Base-by-base conservation (phyloP, 495 filamentous ascomycete genomes). In the Apiosordaria backusii region DNA sequence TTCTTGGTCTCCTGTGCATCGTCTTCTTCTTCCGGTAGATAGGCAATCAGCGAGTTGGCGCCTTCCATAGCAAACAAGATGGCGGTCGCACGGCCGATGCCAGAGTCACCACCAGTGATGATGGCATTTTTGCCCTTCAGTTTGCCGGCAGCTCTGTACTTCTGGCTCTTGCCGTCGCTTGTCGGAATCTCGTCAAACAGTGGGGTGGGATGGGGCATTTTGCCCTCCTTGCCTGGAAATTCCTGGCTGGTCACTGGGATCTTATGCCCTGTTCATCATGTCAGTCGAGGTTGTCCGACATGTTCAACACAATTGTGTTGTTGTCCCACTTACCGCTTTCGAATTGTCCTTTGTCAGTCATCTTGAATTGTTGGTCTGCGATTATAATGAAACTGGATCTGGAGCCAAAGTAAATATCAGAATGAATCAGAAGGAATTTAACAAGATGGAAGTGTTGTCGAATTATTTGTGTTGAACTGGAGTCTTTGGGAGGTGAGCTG, bases 11-110 rank as follows among this genome's bases (percentile, higher is more conserved):
- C 86, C 67, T 88, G 80, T 0, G 91, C 92, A 68, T 94, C 92
- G 50, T 85, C 81, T 71, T 93, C 88, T 72, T 96, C 91, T 25
- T 90, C 85, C 0, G 89, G 88, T 0, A 92, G 80, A 71, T 94
- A 92, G 18, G 84, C 85, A 65, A 96, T 92, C 18, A 90, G 78
- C 57, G 84, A 86, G 55, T 89, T 86, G 15, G 92, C 91, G 4
- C 92, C 92, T 75, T 95, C 92, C 86, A 92, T 89, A 21, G 92
- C 91, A 64, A 88, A 94, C 0, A 96, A 81, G 18, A 94, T 86
- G 0, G 91, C 90, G 18, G 89, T 85, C 0, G 91, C 88, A 7
- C 91, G 88, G 18, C 92, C 91, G 70, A 95, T 95, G 18, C 92
- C 91, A 5, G 85, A 89, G 73, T 95, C 91, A 16, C 92, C 92